These are phyloP conservation scores for Chenopodium quinoa DNA, from an alignment of 148 eudicot genomes.

Conservation along the genomic window DNA sequence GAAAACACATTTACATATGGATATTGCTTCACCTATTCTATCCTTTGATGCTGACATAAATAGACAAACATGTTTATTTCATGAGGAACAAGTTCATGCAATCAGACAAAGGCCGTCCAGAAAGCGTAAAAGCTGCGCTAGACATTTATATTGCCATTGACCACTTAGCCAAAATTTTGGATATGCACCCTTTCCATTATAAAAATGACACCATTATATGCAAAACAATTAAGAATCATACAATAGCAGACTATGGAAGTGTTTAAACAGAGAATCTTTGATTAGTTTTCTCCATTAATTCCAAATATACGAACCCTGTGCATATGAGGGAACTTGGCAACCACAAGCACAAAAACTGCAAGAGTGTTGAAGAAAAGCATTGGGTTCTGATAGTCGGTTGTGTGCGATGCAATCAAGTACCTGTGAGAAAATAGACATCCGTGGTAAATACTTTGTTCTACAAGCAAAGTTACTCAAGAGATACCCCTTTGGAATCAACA, in stretches of 20 bases:
- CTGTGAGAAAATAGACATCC: slow-evolving; percentile 27
- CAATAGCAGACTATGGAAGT: not conserved
- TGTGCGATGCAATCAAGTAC: slow-evolving; percentile 82
- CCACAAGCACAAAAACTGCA: slow-evolving; percentile 66
- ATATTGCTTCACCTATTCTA: not conserved
- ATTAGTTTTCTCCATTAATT: slow-evolving; percentile 64
- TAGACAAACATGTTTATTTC: not conserved
- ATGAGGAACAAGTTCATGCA: not conserved
- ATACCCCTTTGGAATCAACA: not conserved
- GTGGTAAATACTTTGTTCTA: not conserved
- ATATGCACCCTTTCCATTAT: slow-evolving; percentile 11
- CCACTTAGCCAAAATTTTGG: slow-evolving; percentile 20
- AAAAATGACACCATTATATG: slow-evolving; percentile 23
- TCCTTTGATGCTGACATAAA: not conserved
- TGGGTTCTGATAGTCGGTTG: slow-evolving; percentile 77
- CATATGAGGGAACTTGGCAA: slow-evolving; percentile 83
- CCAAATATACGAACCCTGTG: slow-evolving; percentile 91
- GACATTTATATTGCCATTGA: not conserved
- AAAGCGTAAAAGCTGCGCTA: not conserved
- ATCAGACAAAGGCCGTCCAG: not conserved
- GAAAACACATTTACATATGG: not conserved
- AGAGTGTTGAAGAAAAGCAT: slow-evolving; percentile 75
- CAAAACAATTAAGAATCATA: slow-evolving; percentile 15
- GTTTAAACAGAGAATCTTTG: not conserved
- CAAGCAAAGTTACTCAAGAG: not conserved